Percentiles rank a stretch among this genome's conserved stretches.
These are phyloP conservation scores for Panus rudis DNA, from an alignment of 768 basidiomycete species.

Conservation along the genomic window DNA sequence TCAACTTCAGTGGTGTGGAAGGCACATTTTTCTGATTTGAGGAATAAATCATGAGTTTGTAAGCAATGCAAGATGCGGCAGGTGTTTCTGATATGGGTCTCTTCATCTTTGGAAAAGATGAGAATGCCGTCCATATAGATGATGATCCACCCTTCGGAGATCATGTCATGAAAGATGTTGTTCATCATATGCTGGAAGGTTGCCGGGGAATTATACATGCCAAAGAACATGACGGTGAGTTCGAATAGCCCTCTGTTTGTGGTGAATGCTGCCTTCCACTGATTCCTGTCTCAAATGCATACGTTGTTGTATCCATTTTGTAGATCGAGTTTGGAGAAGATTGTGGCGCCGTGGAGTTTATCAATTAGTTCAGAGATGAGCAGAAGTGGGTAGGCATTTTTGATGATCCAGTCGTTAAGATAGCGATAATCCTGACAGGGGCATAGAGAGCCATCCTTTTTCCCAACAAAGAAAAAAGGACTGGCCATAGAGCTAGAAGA, in stretches of 20 bases:
- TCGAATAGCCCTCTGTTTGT: conserved; percentile 32
- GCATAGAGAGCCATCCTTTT: conserved; percentile 22
- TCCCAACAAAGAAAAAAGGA: conserved; percentile 25
- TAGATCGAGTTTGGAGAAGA: conserved; percentile 27
- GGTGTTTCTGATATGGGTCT: conserved; percentile 16
- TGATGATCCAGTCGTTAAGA: conserved; percentile 29
- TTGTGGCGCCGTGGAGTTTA: conserved; percentile 9
- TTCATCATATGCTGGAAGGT: conserved; percentile 29
- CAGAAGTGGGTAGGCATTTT: conserved; percentile 28
- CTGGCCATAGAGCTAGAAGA: conserved; percentile 16
- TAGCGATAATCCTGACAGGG: conserved; percentile 20
- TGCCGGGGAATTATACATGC: conserved; percentile 29
- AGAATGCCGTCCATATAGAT: conserved; percentile 38
- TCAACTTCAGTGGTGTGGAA: conserved; percentile 22
- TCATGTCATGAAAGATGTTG: conserved; percentile 22
- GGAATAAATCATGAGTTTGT: conserved; percentile 21
- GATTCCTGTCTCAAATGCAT: conserved; percentile 30
- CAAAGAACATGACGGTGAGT: conserved; percentile 34
- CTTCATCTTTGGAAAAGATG: conserved; percentile 19
- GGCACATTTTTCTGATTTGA: conserved; percentile 31
- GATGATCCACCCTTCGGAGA: conserved; percentile 25
- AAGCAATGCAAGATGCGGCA: conserved; percentile 17
- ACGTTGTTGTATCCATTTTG: conserved; percentile 25
- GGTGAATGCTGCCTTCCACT: conserved; percentile 34
- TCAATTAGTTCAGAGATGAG: conserved; percentile 23